Conservation (phyloP, 2,329 filamentous ascomycete genomes). For the Parafenestella ontariensis region DNA sequence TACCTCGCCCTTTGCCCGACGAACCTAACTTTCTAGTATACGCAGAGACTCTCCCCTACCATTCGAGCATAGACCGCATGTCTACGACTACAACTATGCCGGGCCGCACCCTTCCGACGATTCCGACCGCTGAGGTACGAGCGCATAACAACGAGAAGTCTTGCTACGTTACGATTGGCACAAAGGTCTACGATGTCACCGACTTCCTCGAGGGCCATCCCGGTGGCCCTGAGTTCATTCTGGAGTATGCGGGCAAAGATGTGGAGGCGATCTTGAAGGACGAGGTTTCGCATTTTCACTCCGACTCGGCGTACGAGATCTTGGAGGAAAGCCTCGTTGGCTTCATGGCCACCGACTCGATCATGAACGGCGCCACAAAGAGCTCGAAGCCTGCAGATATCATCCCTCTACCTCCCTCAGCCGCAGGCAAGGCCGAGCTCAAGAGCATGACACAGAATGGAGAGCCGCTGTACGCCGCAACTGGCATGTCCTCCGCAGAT, state of each 20-base stretch:
- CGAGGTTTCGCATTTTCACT: conserved; percentile 81
- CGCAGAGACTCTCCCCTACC: not conserved
- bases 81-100: conserved; percentile 66
- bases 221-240: conserved; percentile 84
- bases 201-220: conserved; percentile 90
- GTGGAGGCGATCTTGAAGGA: conserved; percentile 83
- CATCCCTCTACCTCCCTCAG: conserved; percentile 60
- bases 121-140: conserved; percentile 81
- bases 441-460: conserved; percentile 56
- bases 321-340: conserved; percentile 86
- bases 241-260: conserved; percentile 91
- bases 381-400: conserved; percentile 58
- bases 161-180: conserved; percentile 90
- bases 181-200: conserved; percentile 94
- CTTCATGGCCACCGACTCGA: conserved; percentile 71
- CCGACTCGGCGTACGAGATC: conserved; percentile 93
- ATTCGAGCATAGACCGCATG: conserved; percentile 7
- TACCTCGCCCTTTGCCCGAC: not conserved
- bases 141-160: conserved; percentile 80
- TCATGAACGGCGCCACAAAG: conserved; percentile 58
- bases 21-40: not conserved
- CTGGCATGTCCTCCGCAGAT: conserved; percentile 88
- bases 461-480: conserved; percentile 64
- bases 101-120: conserved; percentile 79
- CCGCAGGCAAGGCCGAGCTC: conserved; percentile 58